Percentiles rank a stretch among this genome's conserved stretches.
Conservation (phyloP, 495 filamentous ascomycete genomes). For the Penicillium cinerascens region DNA sequence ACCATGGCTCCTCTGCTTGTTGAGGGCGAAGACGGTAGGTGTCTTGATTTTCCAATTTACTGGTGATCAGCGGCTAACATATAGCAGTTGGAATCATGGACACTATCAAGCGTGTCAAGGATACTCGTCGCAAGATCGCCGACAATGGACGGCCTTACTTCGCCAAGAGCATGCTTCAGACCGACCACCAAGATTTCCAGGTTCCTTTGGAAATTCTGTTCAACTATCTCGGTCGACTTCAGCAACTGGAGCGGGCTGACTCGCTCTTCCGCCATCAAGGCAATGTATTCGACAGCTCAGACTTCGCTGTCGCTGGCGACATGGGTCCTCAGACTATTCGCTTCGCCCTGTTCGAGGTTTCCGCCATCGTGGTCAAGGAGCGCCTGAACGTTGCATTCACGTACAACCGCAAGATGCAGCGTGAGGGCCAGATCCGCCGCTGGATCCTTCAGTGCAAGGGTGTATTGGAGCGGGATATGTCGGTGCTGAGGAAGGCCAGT, state of each 20-base stretch:
- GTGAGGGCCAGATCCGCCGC: slow-evolving; percentile 49
- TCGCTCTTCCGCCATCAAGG: slow-evolving; percentile 59
- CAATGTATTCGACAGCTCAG: slow-evolving; percentile 38
- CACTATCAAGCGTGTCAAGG: slow-evolving; percentile 46
- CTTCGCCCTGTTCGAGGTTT: slow-evolving; percentile 63
- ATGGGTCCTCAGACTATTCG: slow-evolving; percentile 47
- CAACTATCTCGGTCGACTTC: slow-evolving; percentile 61
- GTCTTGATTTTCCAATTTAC: not conserved
- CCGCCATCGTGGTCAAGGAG: slow-evolving; percentile 55
- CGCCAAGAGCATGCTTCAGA: slow-evolving; percentile 47
- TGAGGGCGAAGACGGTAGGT: slow-evolving; percentile 29
- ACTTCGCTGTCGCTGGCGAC: slow-evolving; percentile 43
- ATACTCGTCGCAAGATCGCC: slow-evolving; percentile 37
- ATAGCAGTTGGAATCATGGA: slow-evolving; percentile 24
- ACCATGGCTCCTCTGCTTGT: slow-evolving; percentile 48
- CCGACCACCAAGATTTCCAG: slow-evolving; percentile 41
- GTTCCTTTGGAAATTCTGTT: slow-evolving; percentile 67
- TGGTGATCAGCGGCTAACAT: not conserved
- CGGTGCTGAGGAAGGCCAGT: slow-evolving; percentile 41
- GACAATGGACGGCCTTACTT: slow-evolving; percentile 47
- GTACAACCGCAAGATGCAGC: slow-evolving; percentile 57
- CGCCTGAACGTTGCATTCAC: slow-evolving; percentile 58
- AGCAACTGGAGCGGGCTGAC: slow-evolving; percentile 56
- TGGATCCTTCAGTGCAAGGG: slow-evolving; percentile 63
- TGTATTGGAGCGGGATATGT: slow-evolving; percentile 53